Percentiles rank a stretch among this genome's conserved stretches.
Conservation (phyloP, 306 rosid genomes). For the Medicago lupulina region DNA sequence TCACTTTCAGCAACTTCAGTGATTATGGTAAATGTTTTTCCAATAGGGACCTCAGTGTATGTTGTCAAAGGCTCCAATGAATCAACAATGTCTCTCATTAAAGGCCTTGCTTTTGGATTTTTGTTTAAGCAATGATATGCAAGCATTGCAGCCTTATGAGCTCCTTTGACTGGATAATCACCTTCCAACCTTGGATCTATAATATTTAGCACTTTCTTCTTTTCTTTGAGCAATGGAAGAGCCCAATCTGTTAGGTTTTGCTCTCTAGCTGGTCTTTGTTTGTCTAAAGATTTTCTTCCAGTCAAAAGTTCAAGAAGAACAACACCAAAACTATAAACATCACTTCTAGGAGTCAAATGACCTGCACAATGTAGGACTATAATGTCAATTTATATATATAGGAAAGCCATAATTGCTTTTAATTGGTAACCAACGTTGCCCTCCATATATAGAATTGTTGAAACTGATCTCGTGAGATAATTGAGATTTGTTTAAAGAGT, state of each 20-base stretch:
- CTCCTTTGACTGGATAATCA: slow-evolving; percentile 81
- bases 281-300: slow-evolving; percentile 90
- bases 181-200: slow-evolving; percentile 86
- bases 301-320: slow-evolving; percentile 91
- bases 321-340: slow-evolving; percentile 94
- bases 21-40: slow-evolving; percentile 61
- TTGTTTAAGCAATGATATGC: slow-evolving; percentile 90
- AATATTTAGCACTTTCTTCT: slow-evolving; percentile 74
- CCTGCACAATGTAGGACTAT: slow-evolving; percentile 57
- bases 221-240: slow-evolving; percentile 87
- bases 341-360: slow-evolving; percentile 90
- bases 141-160: slow-evolving; percentile 89
- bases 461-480: too few relatives aligned
- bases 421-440: too few relatives aligned
- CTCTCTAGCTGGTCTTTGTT: slow-evolving; percentile 79
- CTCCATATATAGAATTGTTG: too few relatives aligned
- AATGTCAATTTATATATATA: not conserved
- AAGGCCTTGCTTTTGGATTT: slow-evolving; percentile 97
- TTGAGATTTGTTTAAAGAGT: too few relatives aligned
- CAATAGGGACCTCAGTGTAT: slow-evolving; percentile 50
- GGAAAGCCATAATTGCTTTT: too few relatives aligned
- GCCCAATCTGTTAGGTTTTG: slow-evolving; percentile 98
- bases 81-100: slow-evolving; percentile 94
- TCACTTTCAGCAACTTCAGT: slow-evolving; percentile 54
- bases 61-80: slow-evolving; percentile 92